A percentile compares a stretch with the other conserved stretches of the same genome.
Evolutionary conservation across 2,329 filamentous ascomycete genomes (phyloP).

Genomic region (Alternaria triticimaculans): DNA sequence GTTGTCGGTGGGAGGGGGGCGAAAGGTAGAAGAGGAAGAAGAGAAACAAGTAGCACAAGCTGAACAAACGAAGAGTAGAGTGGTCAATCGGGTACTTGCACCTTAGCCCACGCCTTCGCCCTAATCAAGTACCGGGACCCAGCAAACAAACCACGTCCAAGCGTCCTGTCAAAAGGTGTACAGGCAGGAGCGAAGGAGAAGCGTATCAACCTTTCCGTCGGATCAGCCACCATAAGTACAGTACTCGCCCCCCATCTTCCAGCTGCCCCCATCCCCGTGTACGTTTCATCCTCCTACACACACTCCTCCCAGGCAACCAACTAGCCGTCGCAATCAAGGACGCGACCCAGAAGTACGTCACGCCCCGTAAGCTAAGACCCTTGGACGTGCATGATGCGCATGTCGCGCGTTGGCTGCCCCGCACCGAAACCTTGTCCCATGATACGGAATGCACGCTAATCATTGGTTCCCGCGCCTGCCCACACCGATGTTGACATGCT

Average conservation of each 20-base stretch:
- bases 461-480: conserved; percentile 10
- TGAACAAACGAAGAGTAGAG: background rate
- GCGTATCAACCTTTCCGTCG: background rate
- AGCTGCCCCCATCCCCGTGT: background rate
- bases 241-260: background rate
- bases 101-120: background rate
- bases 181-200: background rate
- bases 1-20: background rate
- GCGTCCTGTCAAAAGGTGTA: background rate
- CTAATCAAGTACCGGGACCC: background rate
- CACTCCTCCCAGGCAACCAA: background rate
- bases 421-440: conserved; percentile 13
- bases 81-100: background rate
- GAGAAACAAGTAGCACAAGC: background rate
- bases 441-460: background rate
- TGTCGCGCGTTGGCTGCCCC: conserved; percentile 6
- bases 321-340: background rate
- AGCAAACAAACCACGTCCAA: background rate
- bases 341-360: conserved; percentile 6
- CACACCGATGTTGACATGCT: background rate
- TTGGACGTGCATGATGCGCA: background rate
- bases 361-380: conserved; percentile 1
- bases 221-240: background rate
- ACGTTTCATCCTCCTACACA: background rate
- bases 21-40: background rate